phyloP scores from a whole-genome alignment of 2,329 filamentous ascomycete species.

The Cordyceps fumosorosea region DNA sequence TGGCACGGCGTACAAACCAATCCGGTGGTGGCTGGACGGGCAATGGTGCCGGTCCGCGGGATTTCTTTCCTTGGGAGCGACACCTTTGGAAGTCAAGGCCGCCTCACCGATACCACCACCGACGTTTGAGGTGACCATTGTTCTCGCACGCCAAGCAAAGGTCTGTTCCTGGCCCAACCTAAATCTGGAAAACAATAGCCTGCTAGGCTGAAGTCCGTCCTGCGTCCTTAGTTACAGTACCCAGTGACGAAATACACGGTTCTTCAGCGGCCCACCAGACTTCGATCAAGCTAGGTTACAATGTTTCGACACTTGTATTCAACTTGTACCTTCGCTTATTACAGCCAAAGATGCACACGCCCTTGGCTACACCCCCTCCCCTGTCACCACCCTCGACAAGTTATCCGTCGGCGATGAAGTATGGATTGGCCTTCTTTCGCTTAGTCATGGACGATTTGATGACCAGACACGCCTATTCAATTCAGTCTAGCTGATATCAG shows the following conservation, averaged over 20 bases:
- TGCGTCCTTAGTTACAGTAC: background rate
- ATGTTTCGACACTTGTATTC: background rate
- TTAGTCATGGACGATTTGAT: constrained; percentile 3
- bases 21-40: background rate
- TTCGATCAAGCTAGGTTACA: background rate
- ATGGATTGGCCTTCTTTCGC: background rate
- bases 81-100: background rate
- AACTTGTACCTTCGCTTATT: constrained; percentile 9
- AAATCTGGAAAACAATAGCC: background rate
- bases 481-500: background rate
- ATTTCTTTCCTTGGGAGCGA: background rate
- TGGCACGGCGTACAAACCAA: background rate
- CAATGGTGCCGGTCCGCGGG: background rate
- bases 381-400: background rate
- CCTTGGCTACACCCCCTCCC: background rate
- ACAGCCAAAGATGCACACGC: background rate
- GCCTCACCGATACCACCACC: background rate
- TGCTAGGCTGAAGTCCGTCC: background rate
- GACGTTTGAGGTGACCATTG: background rate
- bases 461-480: background rate
- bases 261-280: constrained; percentile 1
- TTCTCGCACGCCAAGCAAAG: background rate
- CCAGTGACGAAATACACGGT: background rate
- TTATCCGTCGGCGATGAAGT: background rate
- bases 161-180: background rate